phyloP scores from a whole-genome alignment of 2,329 filamentous ascomycete genomes.

The Ceratocystis huliohia region DNA sequence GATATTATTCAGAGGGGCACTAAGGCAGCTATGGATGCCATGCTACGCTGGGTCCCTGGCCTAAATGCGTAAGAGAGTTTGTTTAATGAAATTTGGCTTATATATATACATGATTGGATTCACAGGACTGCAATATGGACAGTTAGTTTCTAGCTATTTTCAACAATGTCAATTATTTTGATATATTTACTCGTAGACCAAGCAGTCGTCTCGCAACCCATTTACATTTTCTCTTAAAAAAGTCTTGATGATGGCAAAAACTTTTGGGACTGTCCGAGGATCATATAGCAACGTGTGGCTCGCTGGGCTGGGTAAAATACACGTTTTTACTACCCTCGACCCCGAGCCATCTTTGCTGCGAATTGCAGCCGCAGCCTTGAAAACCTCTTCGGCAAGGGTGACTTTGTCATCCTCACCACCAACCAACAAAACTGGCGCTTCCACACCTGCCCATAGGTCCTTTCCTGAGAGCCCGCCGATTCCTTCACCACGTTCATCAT shows the following conservation, averaged over 20 bases:
- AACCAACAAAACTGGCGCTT: slow-evolving; percentile 64
- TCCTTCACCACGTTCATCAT: slow-evolving; percentile 40
- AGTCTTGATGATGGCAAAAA: slow-evolving; percentile 70
- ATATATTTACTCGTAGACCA: not conserved
- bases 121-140: not conserved
- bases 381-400: slow-evolving; percentile 57
- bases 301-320: slow-evolving; percentile 61
- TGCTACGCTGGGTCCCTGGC: slow-evolving; percentile 18
- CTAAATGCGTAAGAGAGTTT: not conserved
- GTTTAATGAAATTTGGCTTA: not conserved
- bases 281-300: slow-evolving; percentile 77
- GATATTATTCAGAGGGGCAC: slow-evolving; percentile 11
- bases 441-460: slow-evolving; percentile 58
- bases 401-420: slow-evolving; percentile 65
- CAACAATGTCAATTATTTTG: not conserved
- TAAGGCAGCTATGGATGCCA: slow-evolving; percentile 17
- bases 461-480: slow-evolving; percentile 55
- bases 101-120: not conserved
- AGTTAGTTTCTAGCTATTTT: not conserved
- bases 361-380: slow-evolving; percentile 43
- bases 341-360: not conserved
- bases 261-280: slow-evolving; percentile 57
- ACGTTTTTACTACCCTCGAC: slow-evolving; percentile 48
- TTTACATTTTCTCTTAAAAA: slow-evolving; percentile 69
- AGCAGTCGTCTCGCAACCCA: slow-evolving; percentile 26